Evolutionary conservation across 2,329 filamentous ascomycete genomes (phyloP), one percentile per base, ranked within the genome.

Genomic region (Fusarium stilboides): DNA sequence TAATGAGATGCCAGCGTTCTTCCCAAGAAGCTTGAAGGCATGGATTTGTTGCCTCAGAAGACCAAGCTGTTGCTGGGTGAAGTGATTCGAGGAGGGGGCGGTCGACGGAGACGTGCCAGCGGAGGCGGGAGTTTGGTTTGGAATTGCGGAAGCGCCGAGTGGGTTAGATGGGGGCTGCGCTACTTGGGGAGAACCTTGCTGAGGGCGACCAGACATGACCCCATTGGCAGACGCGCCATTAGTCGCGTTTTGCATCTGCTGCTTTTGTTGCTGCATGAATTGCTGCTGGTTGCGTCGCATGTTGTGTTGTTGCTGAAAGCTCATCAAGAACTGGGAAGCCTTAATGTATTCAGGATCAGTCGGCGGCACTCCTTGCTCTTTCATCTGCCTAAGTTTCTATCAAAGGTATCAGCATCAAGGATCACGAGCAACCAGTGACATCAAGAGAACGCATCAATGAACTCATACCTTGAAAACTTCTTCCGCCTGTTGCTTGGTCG

Each of bases 381-480:
- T 96, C 92, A 98, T 94, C 79, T 93, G 89, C 77, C 92, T 91
- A 71, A 92, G 96, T 87, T 93, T 94, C 94, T 98, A 75, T 46
- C 56, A 26, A 14, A 52, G 19, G 40, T 10, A 65, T 73, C 57
- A 75, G 71, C 57, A 71, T 59, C n/a, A n/a, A 24, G 6, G 31
- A 52, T 46, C 22, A 51, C 3, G 24, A 43, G 46, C 14, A 20
- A 46, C 28, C 4, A 24, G 45, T 34, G 43, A 19, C 14, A 39
- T 33, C 20, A 14, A 42, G 10, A 45, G 24, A 45, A 44, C 45
- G 55, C 43, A 45, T 64, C 43, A 44, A 37, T 47, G 51, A 57
- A 45, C 28, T 80, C 85, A 76, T 85, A 93, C 91, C 78, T 84
- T 81, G 69, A 86, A 92, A 72, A 92, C 86, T 75, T 94, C 92